phyloP scores from a whole-genome alignment of 2,329 filamentous ascomycete genomes.

The Basipetospora sp. region DNA sequence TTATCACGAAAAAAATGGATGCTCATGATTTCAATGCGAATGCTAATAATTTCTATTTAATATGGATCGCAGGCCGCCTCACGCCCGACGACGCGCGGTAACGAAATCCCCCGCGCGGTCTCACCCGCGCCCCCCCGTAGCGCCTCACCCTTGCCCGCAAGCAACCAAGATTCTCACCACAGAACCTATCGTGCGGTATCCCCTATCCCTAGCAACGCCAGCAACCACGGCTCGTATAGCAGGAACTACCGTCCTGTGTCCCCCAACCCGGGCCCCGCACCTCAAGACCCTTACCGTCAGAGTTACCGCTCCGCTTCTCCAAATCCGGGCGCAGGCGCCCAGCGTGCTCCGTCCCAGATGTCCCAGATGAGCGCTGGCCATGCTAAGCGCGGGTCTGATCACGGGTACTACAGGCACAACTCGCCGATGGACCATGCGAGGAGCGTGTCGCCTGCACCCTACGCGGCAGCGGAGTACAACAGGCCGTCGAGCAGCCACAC shows the following conservation, averaged over 20 bases:
- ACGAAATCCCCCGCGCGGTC: conserved; percentile 41
- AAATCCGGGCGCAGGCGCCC: conserved; percentile 10
- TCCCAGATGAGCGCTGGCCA: conserved; percentile 22
- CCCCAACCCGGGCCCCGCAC: conserved; percentile 44
- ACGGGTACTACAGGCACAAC: conserved; percentile 35
- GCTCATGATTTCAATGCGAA: too few species aligned
- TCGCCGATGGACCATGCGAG: conserved; percentile 35
- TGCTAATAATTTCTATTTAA: too few species aligned
- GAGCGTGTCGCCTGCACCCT: conserved; percentile 33
- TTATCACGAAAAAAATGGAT: too few species aligned
- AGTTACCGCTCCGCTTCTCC: conserved; percentile 19
- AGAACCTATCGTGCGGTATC: conserved; percentile 35
- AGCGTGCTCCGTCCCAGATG: conserved; percentile 22
- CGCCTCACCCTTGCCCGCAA: conserved; percentile 46
- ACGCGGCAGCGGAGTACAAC: conserved; percentile 28
- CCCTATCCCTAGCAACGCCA: conserved; percentile 43
- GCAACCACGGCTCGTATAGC: conserved; percentile 16
- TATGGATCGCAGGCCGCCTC: conserved; percentile 25
- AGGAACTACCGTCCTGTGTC: conserved; percentile 33
- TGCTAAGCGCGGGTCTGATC: conserved; percentile 27
- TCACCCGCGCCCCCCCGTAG: conserved; percentile 57
- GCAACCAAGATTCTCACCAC: conserved; percentile 28
- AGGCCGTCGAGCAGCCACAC: conserved; percentile 37
- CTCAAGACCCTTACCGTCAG: conserved; percentile 22
- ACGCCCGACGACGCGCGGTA: conserved; percentile 44